phyloP scores from a whole-genome alignment of 2,329 filamentous ascomycete species.

The Aspergillus hiratsukae region DNA sequence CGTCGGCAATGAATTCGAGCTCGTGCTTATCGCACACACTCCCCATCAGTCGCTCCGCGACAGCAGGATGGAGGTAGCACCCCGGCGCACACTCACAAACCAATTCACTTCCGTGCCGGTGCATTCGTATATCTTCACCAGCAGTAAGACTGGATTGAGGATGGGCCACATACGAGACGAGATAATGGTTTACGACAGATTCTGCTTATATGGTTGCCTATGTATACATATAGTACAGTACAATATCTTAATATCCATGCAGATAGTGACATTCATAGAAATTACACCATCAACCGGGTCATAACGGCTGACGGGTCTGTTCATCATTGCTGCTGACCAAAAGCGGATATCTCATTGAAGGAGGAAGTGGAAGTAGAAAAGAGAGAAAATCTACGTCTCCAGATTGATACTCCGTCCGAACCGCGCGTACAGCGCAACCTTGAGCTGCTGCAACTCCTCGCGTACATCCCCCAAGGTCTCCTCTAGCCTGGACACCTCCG shows the following conservation, averaged over 20 bases:
- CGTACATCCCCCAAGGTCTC: slow-evolving; percentile 69
- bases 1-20: neutral
- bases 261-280: neutral
- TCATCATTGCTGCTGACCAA: neutral
- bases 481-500: slow-evolving; percentile 71
- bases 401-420: slow-evolving; percentile 97
- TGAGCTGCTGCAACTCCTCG: slow-evolving; percentile 84
- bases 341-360: neutral
- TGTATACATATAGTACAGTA: neutral
- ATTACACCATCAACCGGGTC: neutral
- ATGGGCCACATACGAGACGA: slow-evolving; percentile 5
- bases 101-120: neutral
- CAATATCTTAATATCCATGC: neutral
- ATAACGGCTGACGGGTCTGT: neutral
- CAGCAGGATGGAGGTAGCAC: neutral
- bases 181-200: slow-evolving; percentile 16
- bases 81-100: too few species aligned
- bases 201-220: neutral
- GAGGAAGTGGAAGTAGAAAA: slow-evolving; percentile 1
- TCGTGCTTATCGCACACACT: neutral
- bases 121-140: neutral
- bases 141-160: neutral
- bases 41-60: neutral
- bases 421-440: slow-evolving; percentile 86
- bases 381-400: slow-evolving; percentile 60